Conservation (phyloP, 1,139 yeast species). For the Saccharomyces hybrid region DNA sequence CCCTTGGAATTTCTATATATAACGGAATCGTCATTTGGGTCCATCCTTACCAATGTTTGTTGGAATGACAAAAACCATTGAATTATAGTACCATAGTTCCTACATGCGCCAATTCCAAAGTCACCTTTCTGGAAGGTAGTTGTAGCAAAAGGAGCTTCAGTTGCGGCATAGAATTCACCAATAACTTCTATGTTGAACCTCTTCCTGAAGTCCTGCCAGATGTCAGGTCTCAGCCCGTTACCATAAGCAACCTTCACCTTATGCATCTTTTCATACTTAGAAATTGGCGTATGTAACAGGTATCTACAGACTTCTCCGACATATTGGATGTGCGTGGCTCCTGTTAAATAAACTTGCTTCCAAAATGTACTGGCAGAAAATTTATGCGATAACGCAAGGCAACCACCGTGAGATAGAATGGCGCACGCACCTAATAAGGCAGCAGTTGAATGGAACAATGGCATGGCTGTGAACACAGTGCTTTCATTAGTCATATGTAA, state of each 20-base stretch:
- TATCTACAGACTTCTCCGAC: conserved; percentile 96
- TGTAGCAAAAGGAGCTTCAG: conserved; percentile 90
- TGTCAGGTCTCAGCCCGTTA: conserved; percentile 87
- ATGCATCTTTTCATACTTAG: conserved; percentile 61
- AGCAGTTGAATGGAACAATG: conserved; percentile 91
- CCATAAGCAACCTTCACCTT: conserved; percentile 72
- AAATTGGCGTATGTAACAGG: conserved; percentile 57
- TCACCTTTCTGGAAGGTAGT: conserved; percentile 74
- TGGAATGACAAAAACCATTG: conserved; percentile 47
- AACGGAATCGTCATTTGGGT: conserved; percentile 70
- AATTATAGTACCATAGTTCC: conserved; percentile 68
- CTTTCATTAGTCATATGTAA: conserved; percentile 51
- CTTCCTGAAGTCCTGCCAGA: conserved; percentile 74
- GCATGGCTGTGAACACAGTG: conserved; percentile 85
- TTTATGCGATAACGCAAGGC: conserved; percentile 71
- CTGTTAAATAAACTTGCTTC: conserved; percentile 72
- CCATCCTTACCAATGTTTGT: conserved; percentile 65
- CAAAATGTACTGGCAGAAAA: conserved; percentile 83
- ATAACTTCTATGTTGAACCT: conserved; percentile 68
- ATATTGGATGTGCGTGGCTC: conserved; percentile 80
- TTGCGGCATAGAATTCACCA: conserved; percentile 92
- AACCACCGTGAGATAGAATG: conserved; percentile 60
- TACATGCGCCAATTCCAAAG: conserved; percentile 83
- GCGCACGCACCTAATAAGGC: conserved; percentile 81
- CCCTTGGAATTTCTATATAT: conserved; percentile 70